Evolutionary conservation across 1,284 basidiomycete genomes (phyloP).

Genomic region (Boletus sp.): DNA sequence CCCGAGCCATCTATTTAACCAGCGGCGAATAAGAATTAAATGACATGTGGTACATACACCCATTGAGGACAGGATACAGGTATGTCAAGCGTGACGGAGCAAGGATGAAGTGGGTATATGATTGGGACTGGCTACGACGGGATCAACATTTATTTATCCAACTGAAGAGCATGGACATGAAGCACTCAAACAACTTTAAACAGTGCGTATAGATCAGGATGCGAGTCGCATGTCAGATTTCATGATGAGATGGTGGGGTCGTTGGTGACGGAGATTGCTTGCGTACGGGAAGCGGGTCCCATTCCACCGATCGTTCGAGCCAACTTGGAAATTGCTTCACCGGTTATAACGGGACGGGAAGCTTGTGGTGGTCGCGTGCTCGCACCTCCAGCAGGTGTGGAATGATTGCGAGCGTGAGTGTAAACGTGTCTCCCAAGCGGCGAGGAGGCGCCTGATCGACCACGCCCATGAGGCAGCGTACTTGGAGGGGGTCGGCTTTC

Average conservation of each 20-base stretch:
- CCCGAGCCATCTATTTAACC: background rate
- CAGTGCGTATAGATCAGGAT: slow-evolving; percentile 12
- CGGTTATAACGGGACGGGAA: slow-evolving; percentile 63
- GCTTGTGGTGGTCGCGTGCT: slow-evolving; percentile 42
- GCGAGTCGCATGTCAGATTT: slow-evolving; percentile 11
- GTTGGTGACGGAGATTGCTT: slow-evolving; percentile 26
- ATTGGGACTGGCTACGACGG: slow-evolving; percentile 15
- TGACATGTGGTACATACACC: slow-evolving; percentile 24
- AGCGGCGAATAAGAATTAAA: slow-evolving; percentile 14
- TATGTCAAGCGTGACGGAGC: slow-evolving; percentile 18
- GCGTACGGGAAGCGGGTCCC: slow-evolving; percentile 27
- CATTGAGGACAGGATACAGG: slow-evolving; percentile 20
- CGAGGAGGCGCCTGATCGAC: slow-evolving; percentile 39
- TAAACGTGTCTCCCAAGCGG: slow-evolving; percentile 35
- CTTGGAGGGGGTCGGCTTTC: slow-evolving; percentile 38
- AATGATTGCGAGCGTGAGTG: slow-evolving; percentile 56
- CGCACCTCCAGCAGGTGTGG: slow-evolving; percentile 44
- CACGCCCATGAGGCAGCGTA: slow-evolving; percentile 31
- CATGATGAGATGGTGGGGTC: slow-evolving; percentile 27
- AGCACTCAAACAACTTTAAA: slow-evolving; percentile 14
- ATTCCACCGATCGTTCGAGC: slow-evolving; percentile 54
- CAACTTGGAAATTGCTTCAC: slow-evolving; percentile 60
- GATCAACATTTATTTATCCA: slow-evolving; percentile 20
- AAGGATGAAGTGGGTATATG: slow-evolving; percentile 26
- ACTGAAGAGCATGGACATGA: slow-evolving; percentile 14